A percentile compares a stretch with the other conserved stretches of the same genome.
Evolutionary conservation across 2,329 filamentous ascomycete species (phyloP).

Genomic region (Geosmithia flava): DNA sequence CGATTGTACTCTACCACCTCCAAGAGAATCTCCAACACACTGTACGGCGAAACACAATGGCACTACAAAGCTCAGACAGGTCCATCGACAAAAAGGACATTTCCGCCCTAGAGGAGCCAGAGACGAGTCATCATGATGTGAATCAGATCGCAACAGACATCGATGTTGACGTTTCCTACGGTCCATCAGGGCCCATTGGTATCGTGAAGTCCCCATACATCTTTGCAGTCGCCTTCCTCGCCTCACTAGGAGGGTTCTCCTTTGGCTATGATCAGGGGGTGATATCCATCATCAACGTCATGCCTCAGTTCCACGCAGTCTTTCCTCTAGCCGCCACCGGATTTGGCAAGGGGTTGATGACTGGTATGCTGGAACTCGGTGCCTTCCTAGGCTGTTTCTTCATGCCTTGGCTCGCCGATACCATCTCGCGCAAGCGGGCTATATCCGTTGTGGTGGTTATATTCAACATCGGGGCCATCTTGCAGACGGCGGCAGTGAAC

Average conservation of each 20-base stretch:
- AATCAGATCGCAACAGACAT: no score
- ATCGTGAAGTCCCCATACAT: slow-evolving; percentile 5
- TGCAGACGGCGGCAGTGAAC: slow-evolving; percentile 16
- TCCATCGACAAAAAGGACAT: no score
- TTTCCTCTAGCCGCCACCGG: slow-evolving; percentile 18
- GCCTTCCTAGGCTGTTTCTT: slow-evolving; percentile 21
- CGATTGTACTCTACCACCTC: no score
- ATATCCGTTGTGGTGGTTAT: slow-evolving; percentile 22
- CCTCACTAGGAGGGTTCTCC: slow-evolving; percentile 24
- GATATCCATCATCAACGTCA: slow-evolving; percentile 22
- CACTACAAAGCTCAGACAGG: no score
- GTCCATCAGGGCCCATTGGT: slow-evolving; percentile 4
- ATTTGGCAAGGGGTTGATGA: slow-evolving; percentile 20
- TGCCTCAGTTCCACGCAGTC: slow-evolving; percentile 9
- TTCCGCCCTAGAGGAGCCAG: no score
- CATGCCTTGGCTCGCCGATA: slow-evolving; percentile 23
- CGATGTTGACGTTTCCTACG: slow-evolving; percentile 6
- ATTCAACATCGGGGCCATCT: slow-evolving; percentile 28
- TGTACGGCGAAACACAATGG: no score
- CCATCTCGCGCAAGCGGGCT: slow-evolving; percentile 27
- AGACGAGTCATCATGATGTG: no score
- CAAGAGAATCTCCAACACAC: no score
- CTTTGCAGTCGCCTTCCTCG: slow-evolving; percentile 7
- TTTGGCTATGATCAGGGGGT: slow-evolving; percentile 27
- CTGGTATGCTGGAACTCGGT: slow-evolving; percentile 27